Conservation (phyloP, 139 green algal genomes). For the Chlorella sp. region DNA sequence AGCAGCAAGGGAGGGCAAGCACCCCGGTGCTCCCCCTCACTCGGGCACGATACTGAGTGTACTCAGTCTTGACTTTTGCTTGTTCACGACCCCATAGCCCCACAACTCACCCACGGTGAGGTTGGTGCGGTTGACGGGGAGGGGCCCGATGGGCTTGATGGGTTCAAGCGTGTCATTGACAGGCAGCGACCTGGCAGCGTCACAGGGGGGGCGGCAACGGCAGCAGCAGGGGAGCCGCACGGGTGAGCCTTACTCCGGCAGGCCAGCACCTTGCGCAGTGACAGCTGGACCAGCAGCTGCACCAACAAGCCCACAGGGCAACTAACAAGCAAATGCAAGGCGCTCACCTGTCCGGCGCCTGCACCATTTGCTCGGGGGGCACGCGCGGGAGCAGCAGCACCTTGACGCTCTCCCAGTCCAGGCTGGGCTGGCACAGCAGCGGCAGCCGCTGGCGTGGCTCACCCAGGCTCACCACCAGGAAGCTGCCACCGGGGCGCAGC, state of each 20-base stretch:
- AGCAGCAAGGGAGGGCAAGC: too few relatives aligned
- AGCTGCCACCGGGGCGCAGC: conserved; percentile 27
- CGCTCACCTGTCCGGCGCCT: not conserved
- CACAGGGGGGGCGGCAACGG: too few relatives aligned
- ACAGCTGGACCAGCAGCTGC: too few relatives aligned
- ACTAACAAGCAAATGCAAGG: too few relatives aligned
- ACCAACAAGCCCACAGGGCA: too few relatives aligned
- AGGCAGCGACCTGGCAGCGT: conserved; percentile 5
- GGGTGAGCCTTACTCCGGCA: too few relatives aligned
- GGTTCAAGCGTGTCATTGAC: conserved; percentile 13
- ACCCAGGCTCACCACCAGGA: conserved; percentile 35
- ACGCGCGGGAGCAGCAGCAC: conserved; percentile 20
- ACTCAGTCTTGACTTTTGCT: too few relatives aligned
- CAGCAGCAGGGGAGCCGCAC: too few relatives aligned
- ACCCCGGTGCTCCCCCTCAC: too few relatives aligned
- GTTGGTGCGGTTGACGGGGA: not conserved
- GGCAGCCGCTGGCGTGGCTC: conserved; percentile 22
- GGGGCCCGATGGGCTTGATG: conserved; percentile 5
- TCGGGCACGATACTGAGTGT: too few relatives aligned
- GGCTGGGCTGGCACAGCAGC: conserved; percentile 15
- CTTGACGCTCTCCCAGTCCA: conserved; percentile 30
- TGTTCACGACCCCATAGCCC: too few relatives aligned
- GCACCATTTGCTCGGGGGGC: not conserved
- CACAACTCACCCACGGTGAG: conserved; percentile 12
- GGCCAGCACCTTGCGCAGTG: too few relatives aligned